Evolutionary conservation across 257 asterid species (phyloP).

Genomic region (Forsythia viridissima): DNA sequence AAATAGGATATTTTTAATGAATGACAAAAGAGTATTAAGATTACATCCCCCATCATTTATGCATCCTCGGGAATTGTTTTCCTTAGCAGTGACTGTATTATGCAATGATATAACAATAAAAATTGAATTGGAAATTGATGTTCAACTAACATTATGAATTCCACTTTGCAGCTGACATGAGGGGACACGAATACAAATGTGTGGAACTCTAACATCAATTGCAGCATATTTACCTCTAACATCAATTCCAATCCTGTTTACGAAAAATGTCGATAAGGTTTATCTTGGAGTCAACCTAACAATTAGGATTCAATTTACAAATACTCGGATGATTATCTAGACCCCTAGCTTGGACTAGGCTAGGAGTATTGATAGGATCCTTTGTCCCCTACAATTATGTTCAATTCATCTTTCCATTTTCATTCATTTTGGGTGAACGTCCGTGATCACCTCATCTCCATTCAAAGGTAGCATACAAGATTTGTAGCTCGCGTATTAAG

Average conservation of each 20-base stretch:
- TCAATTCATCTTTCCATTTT: not conserved
- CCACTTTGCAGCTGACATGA: not conserved
- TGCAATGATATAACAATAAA: too few species aligned
- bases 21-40: not conserved
- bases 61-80: too few species aligned
- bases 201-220: too few species aligned
- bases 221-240: not conserved
- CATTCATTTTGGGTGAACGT: not conserved
- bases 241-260: not conserved
- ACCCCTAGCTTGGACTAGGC: constrained; percentile 4
- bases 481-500: not conserved
- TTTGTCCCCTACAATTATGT: not conserved
- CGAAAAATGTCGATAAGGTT: not conserved
- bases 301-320: not conserved
- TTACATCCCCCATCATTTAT: too few species aligned
- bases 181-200: not conserved
- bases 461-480: not conserved
- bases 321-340: not conserved
- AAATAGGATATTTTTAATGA: not conserved
- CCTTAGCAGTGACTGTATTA: too few species aligned
- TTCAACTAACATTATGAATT: not conserved
- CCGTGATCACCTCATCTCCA: not conserved
- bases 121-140: too few species aligned
- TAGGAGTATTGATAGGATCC: not conserved
- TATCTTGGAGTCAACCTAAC: not conserved